Evolutionary conservation across 441 rosid genomes (phyloP).

Genomic region (Iberis amara): DNA sequence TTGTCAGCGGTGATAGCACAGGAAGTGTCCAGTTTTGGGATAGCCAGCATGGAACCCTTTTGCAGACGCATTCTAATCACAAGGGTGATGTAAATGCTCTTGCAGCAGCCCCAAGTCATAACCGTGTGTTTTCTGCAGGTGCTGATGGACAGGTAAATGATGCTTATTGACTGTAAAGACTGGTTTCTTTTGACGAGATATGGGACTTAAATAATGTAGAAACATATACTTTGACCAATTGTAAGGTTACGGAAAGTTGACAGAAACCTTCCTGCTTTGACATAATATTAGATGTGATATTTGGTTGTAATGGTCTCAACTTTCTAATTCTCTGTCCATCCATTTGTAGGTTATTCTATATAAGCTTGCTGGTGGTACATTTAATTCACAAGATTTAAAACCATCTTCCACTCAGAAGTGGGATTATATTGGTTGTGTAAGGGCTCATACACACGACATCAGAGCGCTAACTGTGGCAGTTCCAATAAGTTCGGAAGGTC

Average conservation of each 20-base stretch:
- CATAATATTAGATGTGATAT: slow-evolving; percentile 9
- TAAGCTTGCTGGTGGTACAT: slow-evolving; percentile 50
- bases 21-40: slow-evolving; percentile 97
- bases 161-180: slow-evolving; percentile 1
- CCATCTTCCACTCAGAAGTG: slow-evolving; percentile 55
- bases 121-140: slow-evolving; percentile 86
- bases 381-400: slow-evolving; percentile 33
- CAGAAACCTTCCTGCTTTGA: not conserved
- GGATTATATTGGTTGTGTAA: slow-evolving; percentile 72
- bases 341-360: slow-evolving; percentile 63
- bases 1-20: slow-evolving; percentile 89
- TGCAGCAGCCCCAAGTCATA: slow-evolving; percentile 79
- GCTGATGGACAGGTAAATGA: slow-evolving; percentile 85
- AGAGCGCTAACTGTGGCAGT: slow-evolving; percentile 83
- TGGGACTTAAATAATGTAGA: not conserved
- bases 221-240: slow-evolving; percentile 1
- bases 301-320: slow-evolving; percentile 1
- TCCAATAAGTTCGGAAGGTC: slow-evolving; percentile 77
- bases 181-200: not conserved
- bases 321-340: slow-evolving; percentile 21
- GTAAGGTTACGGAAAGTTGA: not conserved
- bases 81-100: slow-evolving; percentile 90
- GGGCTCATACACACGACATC: slow-evolving; percentile 93
- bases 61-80: slow-evolving; percentile 76
- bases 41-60: slow-evolving; percentile 71